phyloP scores from a whole-genome alignment of 1,139 yeast species.

The Blastobotrys serpentis region DNA sequence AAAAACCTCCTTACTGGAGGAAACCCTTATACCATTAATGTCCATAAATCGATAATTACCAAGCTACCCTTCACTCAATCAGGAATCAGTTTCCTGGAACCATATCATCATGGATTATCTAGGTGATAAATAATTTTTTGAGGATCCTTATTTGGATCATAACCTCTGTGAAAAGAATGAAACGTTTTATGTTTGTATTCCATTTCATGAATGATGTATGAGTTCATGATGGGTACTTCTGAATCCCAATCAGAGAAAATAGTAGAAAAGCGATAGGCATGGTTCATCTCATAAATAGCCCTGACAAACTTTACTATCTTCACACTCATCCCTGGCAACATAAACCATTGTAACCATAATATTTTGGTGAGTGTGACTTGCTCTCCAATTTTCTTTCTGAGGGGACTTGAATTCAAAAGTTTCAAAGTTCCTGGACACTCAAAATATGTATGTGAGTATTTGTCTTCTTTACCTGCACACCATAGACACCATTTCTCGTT shows the following conservation, averaged over 20 bases:
- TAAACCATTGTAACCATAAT: neutral
- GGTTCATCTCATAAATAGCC: neutral
- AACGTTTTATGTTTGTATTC: neutral
- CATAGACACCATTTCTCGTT: neutral
- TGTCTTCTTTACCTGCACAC: neutral
- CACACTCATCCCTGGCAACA: neutral
- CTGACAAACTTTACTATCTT: neutral
- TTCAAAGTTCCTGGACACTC: neutral
- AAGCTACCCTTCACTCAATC: too few species aligned
- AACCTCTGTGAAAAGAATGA: neutral
- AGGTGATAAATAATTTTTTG: neutral
- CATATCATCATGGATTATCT: too few species aligned
- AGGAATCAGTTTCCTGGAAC: too few species aligned
- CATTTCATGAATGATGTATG: neutral
- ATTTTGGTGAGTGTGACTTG: neutral
- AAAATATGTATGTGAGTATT: neutral
- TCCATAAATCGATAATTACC: too few species aligned
- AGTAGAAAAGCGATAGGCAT: neutral
- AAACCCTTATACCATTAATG: too few species aligned
- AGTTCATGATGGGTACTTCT: neutral
- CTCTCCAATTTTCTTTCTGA: neutral
- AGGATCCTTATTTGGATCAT: neutral
- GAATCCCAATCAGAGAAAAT: neutral
- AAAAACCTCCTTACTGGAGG: too few species aligned
- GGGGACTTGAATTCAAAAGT: neutral